These are phyloP conservation scores for Metschnikowia matae DNA, from an alignment of 805 yeast genomes.

Conservation along the genomic window DNA sequence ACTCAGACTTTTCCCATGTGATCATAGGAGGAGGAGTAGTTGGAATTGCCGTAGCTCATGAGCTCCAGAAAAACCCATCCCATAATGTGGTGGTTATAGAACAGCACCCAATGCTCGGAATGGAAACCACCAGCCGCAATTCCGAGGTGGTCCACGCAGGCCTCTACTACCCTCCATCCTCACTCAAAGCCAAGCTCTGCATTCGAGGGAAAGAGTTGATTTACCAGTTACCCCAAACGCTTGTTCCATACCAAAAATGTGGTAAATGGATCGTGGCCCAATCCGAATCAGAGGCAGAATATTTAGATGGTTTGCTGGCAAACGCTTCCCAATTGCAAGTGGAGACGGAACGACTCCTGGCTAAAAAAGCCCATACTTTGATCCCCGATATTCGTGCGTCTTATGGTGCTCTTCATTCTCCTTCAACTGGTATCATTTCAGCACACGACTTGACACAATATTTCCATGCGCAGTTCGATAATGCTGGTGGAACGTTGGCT, in stretches of 20 bases:
- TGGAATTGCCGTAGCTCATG: conserved; percentile 77
- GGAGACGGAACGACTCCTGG: conserved; percentile 54
- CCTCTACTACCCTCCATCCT: conserved; percentile 66
- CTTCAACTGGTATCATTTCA: conserved; percentile 79
- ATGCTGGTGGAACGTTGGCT: conserved; percentile 60
- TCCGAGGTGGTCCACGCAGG: conserved; percentile 95
- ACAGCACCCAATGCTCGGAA: conserved; percentile 60
- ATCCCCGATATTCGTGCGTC: conserved; percentile 70
- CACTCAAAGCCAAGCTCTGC: conserved; percentile 67
- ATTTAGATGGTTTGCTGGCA: conserved; percentile 49
- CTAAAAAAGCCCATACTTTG: conserved; percentile 37
- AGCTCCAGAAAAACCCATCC: conserved; percentile 43
- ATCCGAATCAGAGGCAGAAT: conserved; percentile 55
- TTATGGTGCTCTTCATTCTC: conserved; percentile 62
- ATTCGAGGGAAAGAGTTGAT: conserved; percentile 68
- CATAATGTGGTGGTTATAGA: conserved; percentile 64
- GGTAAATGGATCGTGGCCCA: conserved; percentile 92
- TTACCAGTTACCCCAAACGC: conserved; percentile 41
- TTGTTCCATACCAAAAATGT: conserved; percentile 53
- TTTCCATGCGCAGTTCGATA: conserved; percentile 50
- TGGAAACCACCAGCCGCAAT: conserved; percentile 84
- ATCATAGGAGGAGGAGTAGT: conserved; percentile 84
- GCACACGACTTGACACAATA: conserved; percentile 74
- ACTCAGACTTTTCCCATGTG: conserved; percentile 61
- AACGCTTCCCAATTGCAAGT: conserved; percentile 49